These are phyloP conservation scores for Udeniomyces megalosporus DNA, from an alignment of 768 basidiomycete genomes.

Conservation along the genomic window DNA sequence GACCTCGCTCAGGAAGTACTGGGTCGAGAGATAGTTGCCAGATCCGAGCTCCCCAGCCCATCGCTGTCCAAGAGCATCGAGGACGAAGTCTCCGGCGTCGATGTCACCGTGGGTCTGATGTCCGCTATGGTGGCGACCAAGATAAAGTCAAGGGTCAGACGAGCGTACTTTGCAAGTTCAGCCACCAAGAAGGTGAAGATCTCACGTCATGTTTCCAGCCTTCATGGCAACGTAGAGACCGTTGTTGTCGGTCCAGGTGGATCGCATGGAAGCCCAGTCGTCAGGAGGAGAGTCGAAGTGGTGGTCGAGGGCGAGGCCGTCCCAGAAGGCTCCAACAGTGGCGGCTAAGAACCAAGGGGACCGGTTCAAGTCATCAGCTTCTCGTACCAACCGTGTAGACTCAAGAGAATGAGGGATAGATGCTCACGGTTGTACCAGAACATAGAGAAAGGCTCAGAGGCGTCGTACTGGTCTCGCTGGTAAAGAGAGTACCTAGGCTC, in stretches of 20 bases:
- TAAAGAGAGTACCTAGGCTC: slow-evolving; percentile 61
- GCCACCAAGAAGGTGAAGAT: too few species aligned
- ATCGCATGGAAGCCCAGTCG: slow-evolving; percentile 83
- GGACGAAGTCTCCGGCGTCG: slow-evolving; percentile 84
- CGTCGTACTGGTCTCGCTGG: slow-evolving; percentile 78
- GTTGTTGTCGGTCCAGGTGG: slow-evolving; percentile 74
- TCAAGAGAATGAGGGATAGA: too few species aligned
- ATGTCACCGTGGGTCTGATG: slow-evolving; percentile 13
- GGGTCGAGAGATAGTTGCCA: slow-evolving; percentile 56
- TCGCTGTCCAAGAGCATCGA: slow-evolving; percentile 81
- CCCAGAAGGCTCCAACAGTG: slow-evolving; percentile 79
- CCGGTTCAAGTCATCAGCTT: too few species aligned
- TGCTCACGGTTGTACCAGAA: slow-evolving; percentile 62
- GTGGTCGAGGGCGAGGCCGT: slow-evolving; percentile 60
- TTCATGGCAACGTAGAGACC: slow-evolving; percentile 79
- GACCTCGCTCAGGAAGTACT: slow-evolving; percentile 59
- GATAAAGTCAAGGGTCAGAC: too few species aligned
- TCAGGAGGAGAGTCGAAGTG: slow-evolving; percentile 57
- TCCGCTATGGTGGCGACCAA: too few species aligned
- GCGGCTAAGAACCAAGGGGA: slow-evolving; percentile 32
- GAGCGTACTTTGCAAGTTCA: too few species aligned
- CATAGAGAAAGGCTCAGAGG: slow-evolving; percentile 68
- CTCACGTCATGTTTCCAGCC: slow-evolving; percentile 59
- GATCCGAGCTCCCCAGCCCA: slow-evolving; percentile 93
- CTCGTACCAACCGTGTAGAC: too few species aligned